These are phyloP conservation scores for Nothophaeocryptopus gaeumannii DNA, from an alignment of 2,329 filamentous ascomycete species.

Conservation along the genomic window DNA sequence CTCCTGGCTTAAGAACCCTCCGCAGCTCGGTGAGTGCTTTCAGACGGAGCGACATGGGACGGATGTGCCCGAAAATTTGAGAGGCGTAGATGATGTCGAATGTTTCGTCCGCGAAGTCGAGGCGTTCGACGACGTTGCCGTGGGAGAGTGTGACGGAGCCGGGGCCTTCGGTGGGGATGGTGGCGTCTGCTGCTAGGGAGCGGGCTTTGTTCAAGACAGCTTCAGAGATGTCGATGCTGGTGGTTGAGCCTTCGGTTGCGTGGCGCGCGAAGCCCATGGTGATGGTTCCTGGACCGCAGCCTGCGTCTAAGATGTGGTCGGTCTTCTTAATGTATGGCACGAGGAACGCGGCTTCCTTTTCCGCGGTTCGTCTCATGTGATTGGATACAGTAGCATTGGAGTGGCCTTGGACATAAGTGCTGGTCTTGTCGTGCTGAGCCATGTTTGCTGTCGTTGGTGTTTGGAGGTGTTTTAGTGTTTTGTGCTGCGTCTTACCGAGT, in stretches of 20 bases:
- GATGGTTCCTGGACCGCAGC: neutral
- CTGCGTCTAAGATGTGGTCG: neutral
- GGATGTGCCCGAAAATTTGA: neutral
- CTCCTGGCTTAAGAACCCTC: neutral
- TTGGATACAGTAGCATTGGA: too few species aligned
- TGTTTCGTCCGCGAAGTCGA: neutral
- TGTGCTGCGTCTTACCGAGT: too few species aligned
- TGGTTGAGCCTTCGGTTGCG: neutral
- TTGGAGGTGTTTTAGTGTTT: too few species aligned
- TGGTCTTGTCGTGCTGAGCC: too few species aligned
- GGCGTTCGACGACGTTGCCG: neutral
- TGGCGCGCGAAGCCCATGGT: neutral
- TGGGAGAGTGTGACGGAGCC: neutral
- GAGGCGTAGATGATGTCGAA: constrained; percentile 2
- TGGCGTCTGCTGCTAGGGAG: neutral
- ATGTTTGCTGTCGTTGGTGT: too few species aligned
- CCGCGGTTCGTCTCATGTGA: too few species aligned
- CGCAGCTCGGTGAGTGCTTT: neutral
- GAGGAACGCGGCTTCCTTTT: too few species aligned
- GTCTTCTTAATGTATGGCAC: neutral
- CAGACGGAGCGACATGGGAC: neutral
- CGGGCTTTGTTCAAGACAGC: constrained; percentile 3
- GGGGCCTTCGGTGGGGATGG: neutral
- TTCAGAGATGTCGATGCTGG: neutral
- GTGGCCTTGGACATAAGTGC: too few species aligned